Conservation (phyloP, 768 basidiomycete genomes). For the Suillus lakei region DNA sequence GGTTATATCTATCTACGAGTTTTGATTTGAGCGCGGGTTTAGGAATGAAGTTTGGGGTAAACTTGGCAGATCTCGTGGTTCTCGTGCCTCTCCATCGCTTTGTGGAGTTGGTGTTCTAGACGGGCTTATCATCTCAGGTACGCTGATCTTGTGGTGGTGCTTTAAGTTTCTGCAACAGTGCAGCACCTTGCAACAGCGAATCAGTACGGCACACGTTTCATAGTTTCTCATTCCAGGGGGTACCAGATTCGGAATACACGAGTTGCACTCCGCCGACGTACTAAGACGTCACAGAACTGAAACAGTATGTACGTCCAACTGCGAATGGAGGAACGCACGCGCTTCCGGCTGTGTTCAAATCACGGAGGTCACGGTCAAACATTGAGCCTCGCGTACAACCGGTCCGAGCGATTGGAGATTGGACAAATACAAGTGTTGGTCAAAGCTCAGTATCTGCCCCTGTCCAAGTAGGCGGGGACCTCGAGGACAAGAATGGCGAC, state of each 20-base stretch:
- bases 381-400: background rate
- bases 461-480: background rate
- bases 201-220: background rate
- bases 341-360: background rate
- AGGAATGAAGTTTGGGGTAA: background rate
- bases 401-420: constrained; percentile 3
- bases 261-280: background rate
- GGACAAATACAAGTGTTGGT: background rate
- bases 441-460: background rate
- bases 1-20: background rate
- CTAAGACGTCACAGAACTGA: background rate
- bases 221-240: background rate
- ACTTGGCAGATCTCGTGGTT: background rate
- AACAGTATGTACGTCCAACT: background rate
- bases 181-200: background rate
- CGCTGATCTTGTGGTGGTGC: background rate
- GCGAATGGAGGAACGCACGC: background rate
- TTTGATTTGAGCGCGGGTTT: background rate
- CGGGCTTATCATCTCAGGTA: constrained; percentile 1
- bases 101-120: background rate
- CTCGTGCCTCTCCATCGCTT: background rate
- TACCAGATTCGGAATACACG: background rate
- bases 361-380: background rate
- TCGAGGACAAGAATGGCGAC: background rate
- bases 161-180: background rate